These are phyloP conservation scores for Nicotiana attenuata DNA, from an alignment of 257 asterid species.

Conservation along the genomic window DNA sequence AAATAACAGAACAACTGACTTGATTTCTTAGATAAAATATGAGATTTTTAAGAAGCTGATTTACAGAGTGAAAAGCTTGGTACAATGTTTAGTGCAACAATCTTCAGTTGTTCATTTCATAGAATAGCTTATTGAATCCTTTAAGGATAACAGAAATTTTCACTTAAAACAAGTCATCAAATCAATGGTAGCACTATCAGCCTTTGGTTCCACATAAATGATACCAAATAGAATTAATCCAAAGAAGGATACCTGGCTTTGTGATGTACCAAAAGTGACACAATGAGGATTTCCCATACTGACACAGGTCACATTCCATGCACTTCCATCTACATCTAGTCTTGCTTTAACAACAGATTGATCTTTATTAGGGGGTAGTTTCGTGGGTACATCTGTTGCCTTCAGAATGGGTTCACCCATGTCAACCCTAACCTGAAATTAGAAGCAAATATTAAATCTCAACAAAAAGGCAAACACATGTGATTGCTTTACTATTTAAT, in stretches of 20 bases:
- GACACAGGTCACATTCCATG: conserved; percentile 78
- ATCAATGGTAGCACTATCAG: background rate
- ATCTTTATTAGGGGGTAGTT: conserved; percentile 52
- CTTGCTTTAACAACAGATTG: conserved; percentile 60
- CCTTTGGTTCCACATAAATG: background rate
- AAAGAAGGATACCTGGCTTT: conserved; percentile 34
- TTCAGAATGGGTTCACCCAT: conserved; percentile 92
- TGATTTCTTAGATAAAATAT: background rate
- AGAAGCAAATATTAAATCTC: conserved; percentile 10
- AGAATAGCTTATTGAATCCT: background rate
- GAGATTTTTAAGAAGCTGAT: background rate
- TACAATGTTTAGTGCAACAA: background rate
- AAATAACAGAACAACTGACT: background rate
- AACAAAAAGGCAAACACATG: background rate
- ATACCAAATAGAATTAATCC: background rate
- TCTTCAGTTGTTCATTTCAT: background rate
- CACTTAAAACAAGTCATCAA: background rate
- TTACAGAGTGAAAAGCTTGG: background rate
- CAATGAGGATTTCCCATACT: conserved; percentile 97
- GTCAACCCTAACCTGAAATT: conserved; percentile 76
- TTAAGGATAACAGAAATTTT: background rate
- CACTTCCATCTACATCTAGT: conserved; percentile 52
- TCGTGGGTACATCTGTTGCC: conserved; percentile 89
- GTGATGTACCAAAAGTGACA: conserved; percentile 57
- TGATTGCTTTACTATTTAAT: background rate